Percentiles rank a stretch among this genome's conserved stretches.
Evolutionary conservation across 1,284 basidiomycete species (phyloP).

Genomic region (Paramarasmius palmivorus): DNA sequence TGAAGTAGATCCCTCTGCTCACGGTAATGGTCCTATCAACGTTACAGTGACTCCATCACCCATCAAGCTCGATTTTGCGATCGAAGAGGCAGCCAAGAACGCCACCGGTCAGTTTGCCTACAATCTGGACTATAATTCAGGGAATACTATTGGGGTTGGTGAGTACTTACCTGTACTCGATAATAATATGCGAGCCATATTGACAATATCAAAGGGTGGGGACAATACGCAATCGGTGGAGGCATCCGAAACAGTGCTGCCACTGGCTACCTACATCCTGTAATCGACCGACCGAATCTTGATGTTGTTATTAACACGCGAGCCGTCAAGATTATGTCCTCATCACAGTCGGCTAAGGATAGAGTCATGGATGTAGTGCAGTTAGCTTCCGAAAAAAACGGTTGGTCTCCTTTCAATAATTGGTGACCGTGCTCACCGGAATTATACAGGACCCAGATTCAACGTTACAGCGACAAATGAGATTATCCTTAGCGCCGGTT

Average conservation of each 20-base stretch:
- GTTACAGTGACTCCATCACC: constrained; percentile 13
- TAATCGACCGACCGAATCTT: constrained; percentile 35
- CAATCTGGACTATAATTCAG: constrained; percentile 22
- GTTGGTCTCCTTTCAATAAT: too few relatives aligned
- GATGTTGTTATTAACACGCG: constrained; percentile 42
- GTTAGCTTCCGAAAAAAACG: too few relatives aligned
- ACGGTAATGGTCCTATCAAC: too few relatives aligned
- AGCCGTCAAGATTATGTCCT: constrained; percentile 32
- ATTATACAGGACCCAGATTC: not conserved
- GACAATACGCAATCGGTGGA: constrained; percentile 19
- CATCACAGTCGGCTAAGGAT: too few relatives aligned
- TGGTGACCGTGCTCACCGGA: too few relatives aligned
- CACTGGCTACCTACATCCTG: constrained; percentile 37
- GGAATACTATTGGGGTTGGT: constrained; percentile 18
- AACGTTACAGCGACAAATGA: constrained; percentile 16
- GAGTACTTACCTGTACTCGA: not conserved
- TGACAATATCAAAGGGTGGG: constrained; percentile 1
- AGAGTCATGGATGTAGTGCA: too few relatives aligned
- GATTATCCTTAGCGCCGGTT: constrained; percentile 18
- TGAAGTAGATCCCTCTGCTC: too few relatives aligned
- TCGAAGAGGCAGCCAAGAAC: constrained; percentile 12
- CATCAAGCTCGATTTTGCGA: not conserved
- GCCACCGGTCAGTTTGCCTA: constrained; percentile 19
- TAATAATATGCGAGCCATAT: not conserved
- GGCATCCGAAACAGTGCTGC: constrained; percentile 35